Base-by-base conservation (phyloP, 164 flowering plant species). In the Kingdonia uniflora region DNA sequence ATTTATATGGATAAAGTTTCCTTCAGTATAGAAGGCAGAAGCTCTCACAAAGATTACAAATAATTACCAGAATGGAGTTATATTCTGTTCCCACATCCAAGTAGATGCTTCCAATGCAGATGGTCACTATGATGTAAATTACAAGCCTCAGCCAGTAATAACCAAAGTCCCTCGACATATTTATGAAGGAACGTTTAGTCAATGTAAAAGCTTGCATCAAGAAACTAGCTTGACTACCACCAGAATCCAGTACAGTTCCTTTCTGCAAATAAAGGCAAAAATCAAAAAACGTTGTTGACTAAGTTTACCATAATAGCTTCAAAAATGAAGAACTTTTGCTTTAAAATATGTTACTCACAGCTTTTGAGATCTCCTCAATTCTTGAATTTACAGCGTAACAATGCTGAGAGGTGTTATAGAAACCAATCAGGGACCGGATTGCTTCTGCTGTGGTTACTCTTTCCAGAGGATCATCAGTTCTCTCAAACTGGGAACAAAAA, bases 141-240 rank as follows among this genome's bases (percentile, higher is more conserved):
- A 80, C 67, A 42, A 91, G 96, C 74, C 97, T 75, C 56, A 91
- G 71, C 97, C 97, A 91, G 75, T 91, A 91, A 60, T 91, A 91
- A 1, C 97, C 97, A 54, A 91, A 87, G 75, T 91, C 97, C 65
- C 97, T 78, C 11, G 95, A 81, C 97, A 91, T 91, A 72, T 91
- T 91, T 53, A 81, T 60, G 52, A 87, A 81, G 0, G 97, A 91
- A 14, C 97, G 91, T 61, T 74, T 85, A 5, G 96, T 85, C 48
- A 91, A 69, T n/a, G 80, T 81, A 48, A 58, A 78, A 8, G 85
- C 60, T 60, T 91, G 97, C 92, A 78, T 82, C 39, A 79, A 64
- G 81, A 87, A 91, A 67, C 96, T 91, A 21, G 97, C 97, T 56
- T 83, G 95, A 66, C 96, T 91, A 41, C 97, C 96, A 51, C 92